Conservation (phyloP, 306 rosid species). For the Morella rubra region DNA sequence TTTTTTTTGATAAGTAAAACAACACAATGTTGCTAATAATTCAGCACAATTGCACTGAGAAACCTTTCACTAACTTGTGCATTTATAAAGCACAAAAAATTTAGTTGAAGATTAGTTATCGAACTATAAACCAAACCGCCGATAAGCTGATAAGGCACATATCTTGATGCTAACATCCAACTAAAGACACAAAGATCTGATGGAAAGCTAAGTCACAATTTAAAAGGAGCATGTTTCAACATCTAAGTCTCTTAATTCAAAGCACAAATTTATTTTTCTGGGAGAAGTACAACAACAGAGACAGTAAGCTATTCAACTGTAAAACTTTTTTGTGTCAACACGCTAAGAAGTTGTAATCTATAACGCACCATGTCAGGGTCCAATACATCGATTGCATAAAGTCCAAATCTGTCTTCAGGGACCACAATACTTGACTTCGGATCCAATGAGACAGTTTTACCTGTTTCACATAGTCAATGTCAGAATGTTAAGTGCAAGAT, state of each 20-base stretch:
- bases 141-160: not conserved
- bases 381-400: slow-evolving; percentile 73
- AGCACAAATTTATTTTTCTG: too few species aligned
- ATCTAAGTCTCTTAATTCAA: too few species aligned
- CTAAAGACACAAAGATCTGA: not conserved
- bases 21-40: not conserved
- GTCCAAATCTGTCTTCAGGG: slow-evolving; percentile 90
- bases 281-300: not conserved
- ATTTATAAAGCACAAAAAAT: not conserved
- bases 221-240: not conserved
- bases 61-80: not conserved
- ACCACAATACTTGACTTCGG: slow-evolving; percentile 56
- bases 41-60: not conserved
- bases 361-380: slow-evolving; percentile 90
- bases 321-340: not conserved
- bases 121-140: not conserved
- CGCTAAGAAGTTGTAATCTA: not conserved
- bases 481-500: not conserved
- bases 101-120: too few species aligned
- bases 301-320: not conserved
- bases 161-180: not conserved
- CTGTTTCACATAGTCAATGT: slow-evolving; percentile 44
- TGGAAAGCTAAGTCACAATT: not conserved
- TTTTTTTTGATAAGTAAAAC: too few species aligned
- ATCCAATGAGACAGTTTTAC: slow-evolving; percentile 70